A percentile compares a stretch with the other conserved stretches of the same genome.
Evolutionary conservation across 805 yeast genomes (phyloP).

Genomic region (Saccharomycopsis sp.): DNA sequence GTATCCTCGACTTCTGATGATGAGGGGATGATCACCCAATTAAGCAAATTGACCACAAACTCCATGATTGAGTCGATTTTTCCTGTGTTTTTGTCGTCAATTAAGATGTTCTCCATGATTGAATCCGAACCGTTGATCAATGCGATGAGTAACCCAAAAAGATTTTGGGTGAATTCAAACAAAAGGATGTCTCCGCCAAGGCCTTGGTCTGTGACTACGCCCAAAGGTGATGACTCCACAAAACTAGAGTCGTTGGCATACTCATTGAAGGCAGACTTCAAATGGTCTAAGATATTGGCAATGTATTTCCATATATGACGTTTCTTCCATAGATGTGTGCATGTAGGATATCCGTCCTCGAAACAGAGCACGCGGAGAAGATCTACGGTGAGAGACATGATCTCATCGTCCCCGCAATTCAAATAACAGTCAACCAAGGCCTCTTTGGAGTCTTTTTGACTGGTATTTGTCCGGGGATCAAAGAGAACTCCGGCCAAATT

Average conservation of each 20-base stretch:
- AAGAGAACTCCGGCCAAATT: neutral
- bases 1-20: slow-evolving; percentile 4
- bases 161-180: slow-evolving; percentile 65
- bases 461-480: neutral
- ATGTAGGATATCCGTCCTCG: slow-evolving; percentile 84
- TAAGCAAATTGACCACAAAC: slow-evolving; percentile 34
- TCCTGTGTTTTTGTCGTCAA: slow-evolving; percentile 20
- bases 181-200: slow-evolving; percentile 43
- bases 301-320: slow-evolving; percentile 61
- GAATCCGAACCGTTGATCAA: slow-evolving; percentile 59
- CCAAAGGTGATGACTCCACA: neutral
- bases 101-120: slow-evolving; percentile 40
- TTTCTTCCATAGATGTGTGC: slow-evolving; percentile 68
- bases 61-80: slow-evolving; percentile 34
- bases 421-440: slow-evolving; percentile 5
- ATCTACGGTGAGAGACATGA: slow-evolving; percentile 76
- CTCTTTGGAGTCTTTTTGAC: neutral
- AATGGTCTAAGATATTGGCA: slow-evolving; percentile 44
- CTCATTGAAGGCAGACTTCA: slow-evolving; percentile 39
- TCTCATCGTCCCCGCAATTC: slow-evolving; percentile 45
- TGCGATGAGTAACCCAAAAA: slow-evolving; percentile 61
- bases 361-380: slow-evolving; percentile 70
- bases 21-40: slow-evolving; percentile 24
- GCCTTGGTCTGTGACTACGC: slow-evolving; percentile 17
- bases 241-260: slow-evolving; percentile 23